Percentiles rank a stretch among this genome's conserved stretches.
Conservation (phyloP, 352 stramenopile genomes). For the Phytophthora agathidicida region DNA sequence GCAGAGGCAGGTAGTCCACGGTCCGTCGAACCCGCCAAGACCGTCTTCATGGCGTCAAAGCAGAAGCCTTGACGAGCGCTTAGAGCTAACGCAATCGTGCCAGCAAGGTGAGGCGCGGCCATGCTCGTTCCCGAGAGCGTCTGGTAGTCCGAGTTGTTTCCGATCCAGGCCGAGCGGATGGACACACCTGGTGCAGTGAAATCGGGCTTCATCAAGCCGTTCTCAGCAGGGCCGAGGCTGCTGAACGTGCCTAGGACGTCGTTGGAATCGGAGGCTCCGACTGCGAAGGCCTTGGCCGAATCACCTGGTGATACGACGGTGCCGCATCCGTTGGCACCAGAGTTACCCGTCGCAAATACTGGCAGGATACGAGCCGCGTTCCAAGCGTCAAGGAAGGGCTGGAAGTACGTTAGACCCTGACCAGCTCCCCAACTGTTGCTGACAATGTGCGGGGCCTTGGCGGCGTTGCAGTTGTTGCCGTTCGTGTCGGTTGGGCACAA, state of each 20-base stretch:
- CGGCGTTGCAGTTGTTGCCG: slow-evolving; percentile 51
- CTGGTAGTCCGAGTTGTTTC: slow-evolving; percentile 38
- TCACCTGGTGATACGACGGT: slow-evolving; percentile 45
- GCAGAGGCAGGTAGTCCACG: slow-evolving; percentile 9
- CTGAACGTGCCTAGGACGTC: slow-evolving; percentile 48
- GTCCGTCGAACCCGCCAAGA: slow-evolving; percentile 27
- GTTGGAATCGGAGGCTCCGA: slow-evolving; percentile 42
- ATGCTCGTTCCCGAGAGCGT: slow-evolving; percentile 65
- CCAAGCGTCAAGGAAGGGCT: slow-evolving; percentile 50
- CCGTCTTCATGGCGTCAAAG: slow-evolving; percentile 35
- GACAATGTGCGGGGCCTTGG: slow-evolving; percentile 55
- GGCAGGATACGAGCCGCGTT: slow-evolving; percentile 51
- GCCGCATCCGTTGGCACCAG: slow-evolving; percentile 35
- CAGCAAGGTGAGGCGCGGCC: slow-evolving; percentile 52
- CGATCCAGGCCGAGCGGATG: slow-evolving; percentile 47
- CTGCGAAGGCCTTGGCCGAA: slow-evolving; percentile 36
- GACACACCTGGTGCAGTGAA: slow-evolving; percentile 41
- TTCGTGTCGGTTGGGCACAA: slow-evolving; percentile 61
- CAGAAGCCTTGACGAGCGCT: slow-evolving; percentile 38
- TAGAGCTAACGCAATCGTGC: slow-evolving; percentile 56
- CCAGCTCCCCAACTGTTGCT: slow-evolving; percentile 62
- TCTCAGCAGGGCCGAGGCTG: slow-evolving; percentile 39
- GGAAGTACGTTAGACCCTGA: slow-evolving; percentile 42
- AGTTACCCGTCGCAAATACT: slow-evolving; percentile 60
- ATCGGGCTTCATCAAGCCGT: slow-evolving; percentile 51